Conservation (phyloP, 192 early-diverging fungal species). For the Dispira simplex region DNA sequence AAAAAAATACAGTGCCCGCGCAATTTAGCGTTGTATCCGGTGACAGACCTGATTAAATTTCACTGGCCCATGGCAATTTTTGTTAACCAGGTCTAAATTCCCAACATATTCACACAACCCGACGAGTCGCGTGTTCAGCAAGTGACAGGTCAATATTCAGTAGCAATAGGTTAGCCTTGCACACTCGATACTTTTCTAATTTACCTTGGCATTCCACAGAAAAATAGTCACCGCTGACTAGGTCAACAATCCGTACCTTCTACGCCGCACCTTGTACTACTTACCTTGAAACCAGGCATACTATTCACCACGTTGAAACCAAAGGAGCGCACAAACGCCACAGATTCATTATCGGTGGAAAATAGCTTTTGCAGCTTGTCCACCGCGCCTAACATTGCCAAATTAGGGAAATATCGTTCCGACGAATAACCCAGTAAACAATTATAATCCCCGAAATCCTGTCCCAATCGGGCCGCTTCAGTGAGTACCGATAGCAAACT, state of each 20-base stretch:
- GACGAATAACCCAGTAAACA: slow-evolving; percentile 66
- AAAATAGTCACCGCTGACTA: background rate
- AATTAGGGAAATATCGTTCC: slow-evolving; percentile 61
- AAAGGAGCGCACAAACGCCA: slow-evolving; percentile 53
- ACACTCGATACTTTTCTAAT: background rate
- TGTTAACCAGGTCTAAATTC: slow-evolving; percentile 28
- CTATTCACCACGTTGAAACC: slow-evolving; percentile 54
- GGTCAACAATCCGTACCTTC: background rate
- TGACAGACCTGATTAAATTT: no score
- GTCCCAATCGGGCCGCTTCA: slow-evolving; percentile 46
- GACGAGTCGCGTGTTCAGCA: background rate
- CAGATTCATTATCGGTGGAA: slow-evolving; percentile 36
- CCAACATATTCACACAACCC: no score
- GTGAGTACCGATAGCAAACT: slow-evolving; percentile 44
- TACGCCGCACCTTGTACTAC: background rate
- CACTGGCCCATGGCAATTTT: slow-evolving; percentile 32
- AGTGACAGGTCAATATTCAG: background rate
- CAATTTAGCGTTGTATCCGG: no score
- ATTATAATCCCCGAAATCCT: slow-evolving; percentile 66
- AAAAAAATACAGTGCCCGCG: no score
- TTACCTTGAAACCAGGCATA: slow-evolving; percentile 47
- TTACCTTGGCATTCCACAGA: background rate
- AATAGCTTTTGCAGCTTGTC: slow-evolving; percentile 75
- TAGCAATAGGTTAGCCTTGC: background rate
- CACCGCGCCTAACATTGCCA: slow-evolving; percentile 69